These are phyloP conservation scores for Leccinum fallax DNA, from an alignment of 1,284 basidiomycete species.

Conservation along the genomic window DNA sequence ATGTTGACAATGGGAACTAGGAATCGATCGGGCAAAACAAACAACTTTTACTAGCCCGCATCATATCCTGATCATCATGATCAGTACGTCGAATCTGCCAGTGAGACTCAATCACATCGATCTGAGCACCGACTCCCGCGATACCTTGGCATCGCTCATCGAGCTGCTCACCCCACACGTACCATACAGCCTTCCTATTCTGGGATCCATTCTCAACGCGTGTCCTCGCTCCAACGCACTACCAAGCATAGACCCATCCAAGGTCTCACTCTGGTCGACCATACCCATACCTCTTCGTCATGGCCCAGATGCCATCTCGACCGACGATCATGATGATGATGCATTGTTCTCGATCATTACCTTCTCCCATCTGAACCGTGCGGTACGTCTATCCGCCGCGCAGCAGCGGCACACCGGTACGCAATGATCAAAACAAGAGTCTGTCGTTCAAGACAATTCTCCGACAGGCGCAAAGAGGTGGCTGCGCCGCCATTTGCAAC, in stretches of 20 bases:
- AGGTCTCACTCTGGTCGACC: background rate
- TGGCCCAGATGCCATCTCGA: background rate
- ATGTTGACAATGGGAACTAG: too few relatives aligned
- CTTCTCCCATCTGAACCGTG: background rate
- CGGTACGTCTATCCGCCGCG: constrained; percentile 11
- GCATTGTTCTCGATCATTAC: too few relatives aligned
- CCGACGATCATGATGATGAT: background rate
- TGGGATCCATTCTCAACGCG: constrained; percentile 24
- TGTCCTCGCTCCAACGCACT: constrained; percentile 12
- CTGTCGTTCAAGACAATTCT: background rate
- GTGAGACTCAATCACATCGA: constrained; percentile 15
- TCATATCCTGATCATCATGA: background rate
- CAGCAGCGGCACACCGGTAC: background rate
- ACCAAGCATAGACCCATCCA: constrained; percentile 8
- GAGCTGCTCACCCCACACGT: constrained; percentile 15
- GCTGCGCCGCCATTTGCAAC: too few relatives aligned
- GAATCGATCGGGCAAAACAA: too few relatives aligned
- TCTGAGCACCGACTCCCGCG: background rate
- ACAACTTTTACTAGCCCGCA: too few relatives aligned
- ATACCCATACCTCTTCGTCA: background rate
- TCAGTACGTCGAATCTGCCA: background rate
- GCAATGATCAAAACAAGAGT: background rate
- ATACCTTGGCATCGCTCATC: constrained; percentile 7
- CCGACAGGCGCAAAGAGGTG: too few relatives aligned
- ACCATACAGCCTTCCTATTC: constrained; percentile 16